Conservation (phyloP, 164 flowering plant genomes). For the Macadamia tetraphylla region DNA sequence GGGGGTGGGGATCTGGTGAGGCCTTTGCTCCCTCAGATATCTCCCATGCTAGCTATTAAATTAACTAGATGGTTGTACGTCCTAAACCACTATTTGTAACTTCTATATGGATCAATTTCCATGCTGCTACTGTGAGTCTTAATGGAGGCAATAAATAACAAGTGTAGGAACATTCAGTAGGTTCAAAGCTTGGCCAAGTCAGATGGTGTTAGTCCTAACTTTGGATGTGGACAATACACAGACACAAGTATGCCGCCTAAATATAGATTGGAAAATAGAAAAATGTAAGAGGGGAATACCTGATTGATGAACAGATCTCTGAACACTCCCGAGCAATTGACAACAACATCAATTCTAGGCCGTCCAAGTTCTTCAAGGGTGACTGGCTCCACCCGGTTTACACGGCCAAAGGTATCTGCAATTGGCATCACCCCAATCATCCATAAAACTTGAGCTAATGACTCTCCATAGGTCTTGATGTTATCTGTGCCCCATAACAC, state of each 20-base stretch:
- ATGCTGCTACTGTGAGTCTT: no score
- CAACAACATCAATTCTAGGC: constrained; percentile 97
- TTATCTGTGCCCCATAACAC: constrained; percentile 99
- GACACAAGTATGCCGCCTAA: no score
- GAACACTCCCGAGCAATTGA: constrained; percentile 98
- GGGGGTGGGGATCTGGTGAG: no score
- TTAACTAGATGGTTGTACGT: not conserved
- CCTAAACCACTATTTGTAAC: not conserved
- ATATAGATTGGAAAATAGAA: not conserved
- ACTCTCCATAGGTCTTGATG: constrained; percentile 96
- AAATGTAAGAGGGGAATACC: constrained; percentile 35
- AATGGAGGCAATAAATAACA: no score
- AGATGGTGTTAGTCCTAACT: no score
- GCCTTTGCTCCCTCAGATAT: not conserved
- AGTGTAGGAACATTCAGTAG: no score
- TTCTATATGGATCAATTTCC: no score
- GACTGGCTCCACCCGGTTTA: constrained; percentile 82
- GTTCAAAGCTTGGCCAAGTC: no score
- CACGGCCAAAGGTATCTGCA: constrained; percentile 87
- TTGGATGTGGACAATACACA: no score
- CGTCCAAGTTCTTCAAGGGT: constrained; percentile 98
- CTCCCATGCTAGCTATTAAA: not conserved
- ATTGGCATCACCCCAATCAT: constrained; percentile 93
- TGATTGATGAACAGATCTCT: constrained; percentile 98
- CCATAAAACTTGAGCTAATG: constrained; percentile 92